Percentiles rank a stretch among this genome's conserved stretches.
Evolutionary conservation across 352 stramenopile species (phyloP).

Genomic region (Phytophthora citricola): DNA sequence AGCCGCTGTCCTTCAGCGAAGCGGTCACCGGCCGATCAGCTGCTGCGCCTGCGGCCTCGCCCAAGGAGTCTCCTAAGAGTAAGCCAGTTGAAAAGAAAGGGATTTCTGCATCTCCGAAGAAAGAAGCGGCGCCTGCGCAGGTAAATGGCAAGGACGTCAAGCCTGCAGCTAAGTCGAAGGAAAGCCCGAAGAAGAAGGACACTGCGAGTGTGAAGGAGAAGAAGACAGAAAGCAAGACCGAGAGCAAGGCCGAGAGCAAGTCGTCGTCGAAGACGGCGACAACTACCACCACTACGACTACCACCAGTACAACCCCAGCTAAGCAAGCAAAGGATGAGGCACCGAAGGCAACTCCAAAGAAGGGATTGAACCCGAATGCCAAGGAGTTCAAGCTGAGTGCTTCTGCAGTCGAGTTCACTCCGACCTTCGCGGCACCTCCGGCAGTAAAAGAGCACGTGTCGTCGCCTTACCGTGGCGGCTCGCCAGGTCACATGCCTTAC

Average conservation of each 20-base stretch:
- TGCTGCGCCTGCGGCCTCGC: slow-evolving; percentile 3
- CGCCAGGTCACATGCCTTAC: slow-evolving; percentile 48
- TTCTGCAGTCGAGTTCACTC: slow-evolving; percentile 69
- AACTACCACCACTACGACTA: slow-evolving; percentile 11
- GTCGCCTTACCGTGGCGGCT: slow-evolving; percentile 59
- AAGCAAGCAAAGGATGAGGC: slow-evolving; percentile 25
- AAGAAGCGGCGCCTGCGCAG: slow-evolving; percentile 19
- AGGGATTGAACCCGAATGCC: slow-evolving; percentile 81
- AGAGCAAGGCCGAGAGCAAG: slow-evolving; percentile 29
- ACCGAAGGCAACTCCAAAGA: slow-evolving; percentile 50
- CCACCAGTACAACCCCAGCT: slow-evolving; percentile 21
- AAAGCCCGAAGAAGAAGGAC: slow-evolving; percentile 36
- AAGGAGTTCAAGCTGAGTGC: slow-evolving; percentile 90
- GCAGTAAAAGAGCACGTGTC: slow-evolving; percentile 35
- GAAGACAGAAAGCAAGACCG: slow-evolving; percentile 17
- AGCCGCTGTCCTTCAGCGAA: slow-evolving; percentile 79
- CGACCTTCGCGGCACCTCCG: slow-evolving; percentile 49
- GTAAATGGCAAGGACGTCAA: slow-evolving; percentile 32
- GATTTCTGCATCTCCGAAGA: slow-evolving; percentile 13
- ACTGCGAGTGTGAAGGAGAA: slow-evolving; percentile 27
- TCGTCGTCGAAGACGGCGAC: slow-evolving; percentile 16
- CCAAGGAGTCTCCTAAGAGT: slow-evolving; percentile 11
- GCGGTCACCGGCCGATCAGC: slow-evolving; percentile 59
- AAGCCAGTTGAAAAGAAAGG: slow-evolving; percentile 27
- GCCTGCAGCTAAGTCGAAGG: slow-evolving; percentile 28